phyloP scores from a whole-genome alignment of 2,329 filamentous ascomycete genomes.

The Myrmaecium sp. region DNA sequence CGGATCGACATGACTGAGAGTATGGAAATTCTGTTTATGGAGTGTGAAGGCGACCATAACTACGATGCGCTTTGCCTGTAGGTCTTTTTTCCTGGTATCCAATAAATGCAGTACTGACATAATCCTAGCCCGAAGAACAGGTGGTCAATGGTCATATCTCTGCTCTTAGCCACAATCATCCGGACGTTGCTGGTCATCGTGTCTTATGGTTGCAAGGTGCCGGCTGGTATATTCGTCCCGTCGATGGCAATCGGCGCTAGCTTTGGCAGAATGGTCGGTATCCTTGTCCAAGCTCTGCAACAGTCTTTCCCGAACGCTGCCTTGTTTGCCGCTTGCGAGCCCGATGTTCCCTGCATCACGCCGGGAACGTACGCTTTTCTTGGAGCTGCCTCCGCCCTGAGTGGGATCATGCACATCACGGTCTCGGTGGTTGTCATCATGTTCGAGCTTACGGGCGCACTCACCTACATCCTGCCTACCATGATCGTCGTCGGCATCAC shows the following conservation, averaged over 20 bases:
- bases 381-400: slow-evolving; percentile 77
- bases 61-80: slow-evolving; percentile 80
- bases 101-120: slow-evolving; percentile 6
- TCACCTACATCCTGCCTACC: slow-evolving; percentile 92
- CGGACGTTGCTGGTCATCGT: slow-evolving; percentile 78
- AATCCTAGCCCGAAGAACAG: slow-evolving; percentile 41
- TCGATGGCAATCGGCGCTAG: slow-evolving; percentile 95
- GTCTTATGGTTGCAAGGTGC: slow-evolving; percentile 95
- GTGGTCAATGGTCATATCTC: slow-evolving; percentile 60
- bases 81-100: slow-evolving; percentile 9
- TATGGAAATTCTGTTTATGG: slow-evolving; percentile 93
- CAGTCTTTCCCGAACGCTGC: slow-evolving; percentile 65
- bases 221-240: slow-evolving; percentile 92
- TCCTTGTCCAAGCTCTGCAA: slow-evolving; percentile 77
- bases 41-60: slow-evolving; percentile 78
- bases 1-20: slow-evolving; percentile 98
- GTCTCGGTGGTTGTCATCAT: slow-evolving; percentile 97
- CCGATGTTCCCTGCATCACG: slow-evolving; percentile 89
- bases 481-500: slow-evolving; percentile 99
- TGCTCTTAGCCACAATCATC: slow-evolving; percentile 64
- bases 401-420: slow-evolving; percentile 96
- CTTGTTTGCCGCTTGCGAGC: slow-evolving; percentile 79
- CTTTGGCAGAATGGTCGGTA: slow-evolving; percentile 86
- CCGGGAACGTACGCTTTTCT: slow-evolving; percentile 94
- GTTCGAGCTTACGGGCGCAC: slow-evolving; percentile 94